phyloP scores from a whole-genome alignment of 164 flowering plant genomes.

The Platanus orientalis region DNA sequence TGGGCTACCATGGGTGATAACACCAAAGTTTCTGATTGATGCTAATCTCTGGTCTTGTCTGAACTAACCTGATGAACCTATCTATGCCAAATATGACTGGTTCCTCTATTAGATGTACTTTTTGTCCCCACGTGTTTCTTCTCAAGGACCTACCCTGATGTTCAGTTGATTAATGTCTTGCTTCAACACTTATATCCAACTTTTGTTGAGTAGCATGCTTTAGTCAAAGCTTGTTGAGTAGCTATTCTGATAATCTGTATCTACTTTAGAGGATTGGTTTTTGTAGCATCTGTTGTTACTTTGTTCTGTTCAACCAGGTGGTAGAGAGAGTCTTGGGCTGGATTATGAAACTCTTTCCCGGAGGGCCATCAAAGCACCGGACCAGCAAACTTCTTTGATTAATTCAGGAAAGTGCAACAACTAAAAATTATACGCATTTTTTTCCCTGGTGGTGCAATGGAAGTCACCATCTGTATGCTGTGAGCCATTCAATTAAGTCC shows the following conservation, averaged over 20 bases:
- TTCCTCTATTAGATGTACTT: too few relatives aligned
- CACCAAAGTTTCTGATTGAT: too few relatives aligned
- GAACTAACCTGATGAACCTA: too few relatives aligned
- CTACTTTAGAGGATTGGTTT: neutral
- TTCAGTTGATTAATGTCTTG: neutral
- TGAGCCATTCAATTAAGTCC: constrained; percentile 15
- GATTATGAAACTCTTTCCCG: constrained; percentile 98
- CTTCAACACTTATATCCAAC: neutral
- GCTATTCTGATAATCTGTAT: neutral
- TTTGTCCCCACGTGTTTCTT: neutral
- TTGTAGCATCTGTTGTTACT: neutral
- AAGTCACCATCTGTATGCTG: constrained; percentile 16
- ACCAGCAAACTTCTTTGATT: constrained; percentile 72
- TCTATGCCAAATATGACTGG: too few relatives aligned
- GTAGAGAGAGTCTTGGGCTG: constrained; percentile 96
- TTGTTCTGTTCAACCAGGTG: constrained; percentile 41
- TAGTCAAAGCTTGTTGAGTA: neutral
- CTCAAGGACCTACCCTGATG: neutral
- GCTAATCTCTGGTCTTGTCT: too few relatives aligned
- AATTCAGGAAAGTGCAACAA: neutral
- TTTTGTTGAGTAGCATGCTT: neutral
- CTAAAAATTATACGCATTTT: neutral
- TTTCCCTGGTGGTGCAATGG: constrained; percentile 6
- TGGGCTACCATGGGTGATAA: too few relatives aligned
- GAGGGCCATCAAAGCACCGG: constrained; percentile 80